A percentile compares a stretch with the other conserved stretches of the same genome.
These are phyloP conservation scores for Litsea cubeba DNA, from an alignment of 164 flowering plant genomes.

Conservation along the genomic window DNA sequence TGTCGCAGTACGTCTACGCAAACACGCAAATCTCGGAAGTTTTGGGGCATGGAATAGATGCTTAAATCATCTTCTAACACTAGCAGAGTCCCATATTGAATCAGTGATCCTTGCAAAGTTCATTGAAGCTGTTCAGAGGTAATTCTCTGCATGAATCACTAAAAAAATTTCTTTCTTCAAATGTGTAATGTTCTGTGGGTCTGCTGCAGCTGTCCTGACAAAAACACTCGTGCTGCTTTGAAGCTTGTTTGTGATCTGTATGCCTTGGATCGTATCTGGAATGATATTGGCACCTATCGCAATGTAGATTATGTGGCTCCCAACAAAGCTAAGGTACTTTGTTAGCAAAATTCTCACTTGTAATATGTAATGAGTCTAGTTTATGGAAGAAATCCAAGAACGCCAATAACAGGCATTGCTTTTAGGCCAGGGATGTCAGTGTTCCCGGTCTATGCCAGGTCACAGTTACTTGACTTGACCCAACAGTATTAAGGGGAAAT, in stretches of 20 bases:
- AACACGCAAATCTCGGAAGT: slow-evolving; percentile 79
- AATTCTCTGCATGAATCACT: background rate
- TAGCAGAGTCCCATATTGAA: slow-evolving; percentile 95
- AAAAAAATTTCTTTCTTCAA: background rate
- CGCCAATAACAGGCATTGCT: background rate
- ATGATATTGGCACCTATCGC: slow-evolving; percentile 94
- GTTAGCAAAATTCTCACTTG: background rate
- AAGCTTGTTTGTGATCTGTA: slow-evolving; percentile 93
- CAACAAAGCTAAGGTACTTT: slow-evolving; percentile 90
- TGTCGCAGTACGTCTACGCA: slow-evolving; percentile 65
- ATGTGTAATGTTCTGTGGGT: slow-evolving; percentile 1
- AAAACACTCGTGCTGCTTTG: slow-evolving; percentile 51
- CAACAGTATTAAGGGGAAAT: background rate
- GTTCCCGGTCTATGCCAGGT: background rate
- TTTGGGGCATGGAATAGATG: slow-evolving; percentile 99
- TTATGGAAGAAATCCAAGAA: background rate
- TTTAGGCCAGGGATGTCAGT: background rate
- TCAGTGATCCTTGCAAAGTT: slow-evolving; percentile 85
- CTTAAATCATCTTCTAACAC: slow-evolving; percentile 87
- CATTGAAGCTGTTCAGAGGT: slow-evolving; percentile 84
- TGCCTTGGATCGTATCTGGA: slow-evolving; percentile 92
- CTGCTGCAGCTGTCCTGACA: slow-evolving; percentile 70
- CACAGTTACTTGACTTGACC: background rate
- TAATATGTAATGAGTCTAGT: background rate
- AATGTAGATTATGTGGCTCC: slow-evolving; percentile 97